Conservation (phyloP, 2,329 filamentous ascomycete genomes). For the Curvularia eragrostidis region DNA sequence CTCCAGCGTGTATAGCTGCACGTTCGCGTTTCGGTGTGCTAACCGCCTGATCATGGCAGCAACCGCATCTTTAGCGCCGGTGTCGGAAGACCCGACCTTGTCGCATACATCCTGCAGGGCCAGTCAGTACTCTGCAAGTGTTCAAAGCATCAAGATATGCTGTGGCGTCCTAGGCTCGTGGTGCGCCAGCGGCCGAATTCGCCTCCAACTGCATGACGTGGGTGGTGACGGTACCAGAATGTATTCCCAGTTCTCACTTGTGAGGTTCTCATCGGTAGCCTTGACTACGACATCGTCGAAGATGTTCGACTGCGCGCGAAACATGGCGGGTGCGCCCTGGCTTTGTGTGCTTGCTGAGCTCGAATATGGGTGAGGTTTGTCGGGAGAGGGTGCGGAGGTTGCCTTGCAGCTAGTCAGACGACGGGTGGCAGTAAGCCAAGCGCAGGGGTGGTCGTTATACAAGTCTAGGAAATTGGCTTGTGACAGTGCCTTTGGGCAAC, state of each 20-base stretch:
- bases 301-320: slow-evolving; percentile 66
- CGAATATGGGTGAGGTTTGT: slow-evolving; percentile 7
- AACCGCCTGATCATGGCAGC: slow-evolving; percentile 90
- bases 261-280: slow-evolving; percentile 97
- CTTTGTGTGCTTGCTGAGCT: slow-evolving; percentile 3
- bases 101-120: slow-evolving; percentile 64
- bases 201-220: slow-evolving; percentile 1
- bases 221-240: slow-evolving; percentile 60
- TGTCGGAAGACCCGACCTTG: slow-evolving; percentile 61
- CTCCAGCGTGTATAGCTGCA: slow-evolving; percentile 91
- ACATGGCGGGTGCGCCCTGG: slow-evolving; percentile 48
- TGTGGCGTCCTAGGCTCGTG: neutral
- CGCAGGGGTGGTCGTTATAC: neutral
- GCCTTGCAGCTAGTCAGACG: slow-evolving; percentile 11
- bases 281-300: slow-evolving; percentile 77
- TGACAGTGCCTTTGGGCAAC: neutral
- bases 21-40: slow-evolving; percentile 92
- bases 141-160: neutral
- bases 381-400: slow-evolving; percentile 9
- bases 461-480: neutral
- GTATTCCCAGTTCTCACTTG: slow-evolving; percentile 78
- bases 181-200: neutral
- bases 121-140: slow-evolving; percentile 19
- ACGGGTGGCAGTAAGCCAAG: neutral
- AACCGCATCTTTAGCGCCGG: slow-evolving; percentile 78